Conservation (phyloP, 768 basidiomycete genomes). For the Grammothele lineata region DNA sequence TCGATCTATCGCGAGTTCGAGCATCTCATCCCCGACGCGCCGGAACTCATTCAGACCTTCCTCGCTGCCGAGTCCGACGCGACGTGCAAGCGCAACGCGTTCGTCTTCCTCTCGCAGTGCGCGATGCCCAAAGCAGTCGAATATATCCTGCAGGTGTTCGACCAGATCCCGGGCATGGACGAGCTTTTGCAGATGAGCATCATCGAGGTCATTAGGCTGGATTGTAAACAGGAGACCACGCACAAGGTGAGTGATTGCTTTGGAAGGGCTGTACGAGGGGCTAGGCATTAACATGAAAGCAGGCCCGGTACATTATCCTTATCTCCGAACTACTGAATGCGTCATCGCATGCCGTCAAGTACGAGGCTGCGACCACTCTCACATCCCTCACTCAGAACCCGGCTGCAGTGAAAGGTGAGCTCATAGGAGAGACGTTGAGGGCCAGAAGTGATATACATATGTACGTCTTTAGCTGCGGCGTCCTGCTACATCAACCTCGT, state of each 20-base stretch:
- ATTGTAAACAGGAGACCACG: conserved; percentile 81
- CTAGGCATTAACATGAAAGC: neutral
- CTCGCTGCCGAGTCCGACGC: conserved; percentile 93
- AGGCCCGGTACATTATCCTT: conserved; percentile 92
- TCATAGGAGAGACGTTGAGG: too few relatives aligned
- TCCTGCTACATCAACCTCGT: conserved; percentile 84
- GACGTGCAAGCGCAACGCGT: conserved; percentile 95
- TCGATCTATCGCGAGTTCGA: conserved; percentile 94
- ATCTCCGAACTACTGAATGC: conserved; percentile 92
- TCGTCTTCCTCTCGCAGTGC: conserved; percentile 86
- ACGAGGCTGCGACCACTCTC: conserved; percentile 93
- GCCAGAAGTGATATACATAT: neutral
- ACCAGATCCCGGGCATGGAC: conserved; percentile 77
- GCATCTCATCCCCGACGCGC: conserved; percentile 91
- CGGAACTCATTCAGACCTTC: conserved; percentile 95
- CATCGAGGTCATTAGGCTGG: conserved; percentile 88
- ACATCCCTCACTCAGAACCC: conserved; percentile 94
- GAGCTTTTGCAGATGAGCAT: conserved; percentile 94
- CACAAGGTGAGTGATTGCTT: conserved; percentile 57
- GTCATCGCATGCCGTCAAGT: conserved; percentile 90
- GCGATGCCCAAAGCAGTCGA: conserved; percentile 90
- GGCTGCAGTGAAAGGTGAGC: conserved; percentile 87
- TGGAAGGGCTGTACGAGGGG: neutral
- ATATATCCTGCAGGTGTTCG: conserved; percentile 83
- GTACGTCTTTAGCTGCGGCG: conserved; percentile 60